phyloP scores from a whole-genome alignment of 495 filamentous ascomycete species.

The Podospora fimiseda region DNA sequence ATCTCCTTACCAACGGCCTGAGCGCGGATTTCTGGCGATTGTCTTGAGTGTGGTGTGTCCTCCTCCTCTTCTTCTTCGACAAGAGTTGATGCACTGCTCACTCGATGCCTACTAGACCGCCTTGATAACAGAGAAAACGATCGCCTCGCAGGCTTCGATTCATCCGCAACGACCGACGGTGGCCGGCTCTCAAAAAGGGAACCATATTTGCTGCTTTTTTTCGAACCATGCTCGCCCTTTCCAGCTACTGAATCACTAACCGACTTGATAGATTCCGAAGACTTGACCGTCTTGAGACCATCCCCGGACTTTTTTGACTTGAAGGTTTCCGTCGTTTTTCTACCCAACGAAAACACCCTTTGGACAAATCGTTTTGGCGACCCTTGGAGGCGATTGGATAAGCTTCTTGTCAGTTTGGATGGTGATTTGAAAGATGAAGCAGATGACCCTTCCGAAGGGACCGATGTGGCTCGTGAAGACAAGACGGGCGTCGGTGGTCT shows the following conservation, averaged over 20 bases:
- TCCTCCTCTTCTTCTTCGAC: constrained; percentile 11
- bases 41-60: background rate
- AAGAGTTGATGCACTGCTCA: constrained; percentile 19
- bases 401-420: background rate
- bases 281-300: too few relatives aligned
- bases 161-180: background rate
- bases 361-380: constrained; percentile 9
- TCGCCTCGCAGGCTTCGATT: constrained; percentile 12
- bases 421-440: constrained; percentile 13
- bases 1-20: background rate
- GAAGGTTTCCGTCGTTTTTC: constrained; percentile 11
- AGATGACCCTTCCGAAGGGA: constrained; percentile 6
- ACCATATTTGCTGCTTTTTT: background rate
- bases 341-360: constrained; percentile 17
- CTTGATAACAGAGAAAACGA: constrained; percentile 16
- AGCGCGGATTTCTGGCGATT: background rate
- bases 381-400: constrained; percentile 1
- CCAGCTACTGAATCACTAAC: background rate
- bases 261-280: constrained; percentile 4
- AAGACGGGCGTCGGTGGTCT: constrained; percentile 3
- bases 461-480: background rate
- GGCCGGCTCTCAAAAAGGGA: background rate
- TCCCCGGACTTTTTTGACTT: constrained; percentile 4
- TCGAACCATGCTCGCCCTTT: constrained; percentile 1
- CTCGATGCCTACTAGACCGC: constrained; percentile 6